Base-by-base conservation (phyloP, 2,329 filamentous ascomycete species). In the Cordyceps farinosa region DNA sequence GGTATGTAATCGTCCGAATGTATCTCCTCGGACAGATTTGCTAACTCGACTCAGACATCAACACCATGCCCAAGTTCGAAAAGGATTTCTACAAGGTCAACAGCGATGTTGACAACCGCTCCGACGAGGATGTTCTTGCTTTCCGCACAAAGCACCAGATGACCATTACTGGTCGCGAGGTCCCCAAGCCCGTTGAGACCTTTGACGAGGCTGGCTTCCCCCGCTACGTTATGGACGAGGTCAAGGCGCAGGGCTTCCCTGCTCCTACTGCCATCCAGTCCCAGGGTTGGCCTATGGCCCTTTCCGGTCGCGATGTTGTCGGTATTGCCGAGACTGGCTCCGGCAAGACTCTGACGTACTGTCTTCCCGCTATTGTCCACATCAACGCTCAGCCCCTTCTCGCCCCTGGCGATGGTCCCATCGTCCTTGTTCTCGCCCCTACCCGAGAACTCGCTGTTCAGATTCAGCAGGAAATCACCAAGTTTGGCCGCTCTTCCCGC, bases 81-180 rank as follows among this genome's bases (percentile, higher is more conserved):
- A 99, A 99, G 81, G 93, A 91, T 9, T 99, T 99, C 82, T 99
- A 99, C 86, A 97, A 98, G 82, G 95, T 98, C 80, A 88, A 95
- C 74, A 84, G 89, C 38, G 86, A 87, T 65, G 94, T 99, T 65
- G 79, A 87, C 66, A 82, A 78, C 71, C 91, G 95, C 73, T 87
- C 91, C 13, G 76, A 85, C 48, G 85, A 86, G 63, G 94, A 98
- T 67, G 90, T 99, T 64, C 90, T 93, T 34, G 90, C 88, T 62
- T 99, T 97, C 84, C 90, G 95, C 74, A 87, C 86, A 73, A 87
- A 91, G 73, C 87, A 95, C 72, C 84, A 91, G 73, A 97, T 99
- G 78, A 85, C 92, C 52, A 84, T 98, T 62, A 83, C 89, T 71
- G 95, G 95, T 66, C 80, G 69, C 66, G 85, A 95, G 69, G 88